Evolutionary conservation across 352 stramenopile species (phyloP), one percentile per base, ranked within the genome.

Genomic region (Pythium chondricola): DNA sequence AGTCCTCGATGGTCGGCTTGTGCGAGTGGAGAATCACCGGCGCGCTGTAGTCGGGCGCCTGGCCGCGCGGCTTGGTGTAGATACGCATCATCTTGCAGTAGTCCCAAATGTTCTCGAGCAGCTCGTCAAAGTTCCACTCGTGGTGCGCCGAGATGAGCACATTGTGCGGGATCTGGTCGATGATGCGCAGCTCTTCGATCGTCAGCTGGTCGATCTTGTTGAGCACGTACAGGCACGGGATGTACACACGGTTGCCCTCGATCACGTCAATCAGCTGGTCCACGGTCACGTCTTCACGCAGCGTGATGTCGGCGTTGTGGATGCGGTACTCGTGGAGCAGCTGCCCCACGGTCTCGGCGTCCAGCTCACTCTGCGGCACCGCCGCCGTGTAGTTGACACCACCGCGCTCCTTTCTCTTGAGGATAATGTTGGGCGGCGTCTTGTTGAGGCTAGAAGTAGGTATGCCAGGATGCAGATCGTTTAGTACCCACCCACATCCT

Each of bases 201-300:
- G 93, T 97, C 22, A 99, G 84, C 65, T 98, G 79, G 67, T 99
- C 97, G 61, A 99, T 99, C 75, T 99, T 99, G 79, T 99, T 99
- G 52, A 99, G 93, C 45, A 99, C 92, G 76, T 99, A 99, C 13
- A 99, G 69, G 42, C 85, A 95, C 32, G 96, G 96, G 58, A 99
- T 99, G 74, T 99, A 99, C 18, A 97, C 82, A 47, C 96, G 82
- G 72, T 99, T 99, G 45, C 94, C 94, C 69, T 99, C 95, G 50
- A 99, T 98, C 25, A 98, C 94, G 65, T 99, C 97, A 68, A 99
- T 98, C 43, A 99, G 87, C 63, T 99, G 91, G 79, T 99, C 96
- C 17, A 98, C 89, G 13, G 95, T 98, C 49, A 95, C 78, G 69
- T 99, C 95, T 43, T 98, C 92, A 36, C 83, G 83, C 36, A 98